These are phyloP conservation scores for Claviceps paspali DNA, from an alignment of 2,329 filamentous ascomycete species.

Conservation along the genomic window DNA sequence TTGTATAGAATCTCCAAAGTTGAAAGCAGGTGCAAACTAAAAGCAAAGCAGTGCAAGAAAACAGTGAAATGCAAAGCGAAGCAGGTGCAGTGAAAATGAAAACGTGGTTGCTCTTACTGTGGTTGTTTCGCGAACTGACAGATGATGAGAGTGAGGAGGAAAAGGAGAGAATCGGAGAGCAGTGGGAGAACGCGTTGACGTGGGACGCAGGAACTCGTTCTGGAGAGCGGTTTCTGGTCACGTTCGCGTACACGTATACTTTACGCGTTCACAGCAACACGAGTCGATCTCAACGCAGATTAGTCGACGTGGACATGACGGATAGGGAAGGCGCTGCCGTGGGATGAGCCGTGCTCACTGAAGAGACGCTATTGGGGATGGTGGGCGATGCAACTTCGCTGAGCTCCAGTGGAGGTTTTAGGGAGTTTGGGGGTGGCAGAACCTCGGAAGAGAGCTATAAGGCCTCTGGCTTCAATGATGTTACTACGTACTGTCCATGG, in stretches of 20 bases:
- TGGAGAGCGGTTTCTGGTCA: background rate
- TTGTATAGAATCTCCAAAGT: background rate
- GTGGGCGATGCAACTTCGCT: conserved; percentile 2
- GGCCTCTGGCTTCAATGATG: too few species aligned
- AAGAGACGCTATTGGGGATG: conserved; percentile 5
- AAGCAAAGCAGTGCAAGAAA: background rate
- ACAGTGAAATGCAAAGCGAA: too few species aligned
- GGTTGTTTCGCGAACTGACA: background rate
- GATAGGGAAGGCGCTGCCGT: background rate
- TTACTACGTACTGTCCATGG: too few species aligned
- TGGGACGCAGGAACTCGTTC: background rate
- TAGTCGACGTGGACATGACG: background rate
- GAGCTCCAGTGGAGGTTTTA: conserved; percentile 7
- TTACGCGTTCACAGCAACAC: too few species aligned
- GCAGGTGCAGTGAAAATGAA: background rate
- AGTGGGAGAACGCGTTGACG: conserved; percentile 1
- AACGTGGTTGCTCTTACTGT: conserved; percentile 3
- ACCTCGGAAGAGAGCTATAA: conserved; percentile 5
- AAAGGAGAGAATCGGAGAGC: background rate
- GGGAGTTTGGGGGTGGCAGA: conserved; percentile 7
- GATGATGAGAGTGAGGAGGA: conserved; percentile 1
- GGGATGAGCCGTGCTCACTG: conserved; percentile 4
- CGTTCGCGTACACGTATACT: background rate
- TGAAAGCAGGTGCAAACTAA: background rate
- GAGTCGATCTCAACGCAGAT: background rate